These are phyloP conservation scores for Boeremia exigua DNA, from an alignment of 2,329 filamentous ascomycete species.

Conservation along the genomic window DNA sequence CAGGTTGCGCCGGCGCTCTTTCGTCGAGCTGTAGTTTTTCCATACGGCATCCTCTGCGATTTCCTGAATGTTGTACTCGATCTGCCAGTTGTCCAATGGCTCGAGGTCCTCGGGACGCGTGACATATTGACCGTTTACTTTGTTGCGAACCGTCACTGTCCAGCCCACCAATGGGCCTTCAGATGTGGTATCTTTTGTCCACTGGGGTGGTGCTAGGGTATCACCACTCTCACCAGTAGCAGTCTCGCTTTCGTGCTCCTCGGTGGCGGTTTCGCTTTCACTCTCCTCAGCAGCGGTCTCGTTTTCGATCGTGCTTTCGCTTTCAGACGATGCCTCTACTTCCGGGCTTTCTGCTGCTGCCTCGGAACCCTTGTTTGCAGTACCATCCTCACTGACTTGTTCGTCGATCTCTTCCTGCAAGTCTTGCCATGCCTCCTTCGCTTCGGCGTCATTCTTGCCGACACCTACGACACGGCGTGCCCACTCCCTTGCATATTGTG, in stretches of 20 bases:
- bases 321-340: background rate
- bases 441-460: conserved; percentile 34
- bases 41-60: conserved; percentile 29
- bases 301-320: conserved; percentile 2
- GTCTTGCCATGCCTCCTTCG: conserved; percentile 40
- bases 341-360: background rate
- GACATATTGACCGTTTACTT: conserved; percentile 70
- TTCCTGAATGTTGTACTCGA: conserved; percentile 81
- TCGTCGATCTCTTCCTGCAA: conserved; percentile 43
- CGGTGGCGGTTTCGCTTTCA: background rate
- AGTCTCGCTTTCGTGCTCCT: background rate
- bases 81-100: conserved; percentile 64
- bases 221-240: background rate
- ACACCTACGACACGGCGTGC: conserved; percentile 66
- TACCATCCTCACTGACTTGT: conserved; percentile 37
- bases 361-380: conserved; percentile 1
- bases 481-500: conserved; percentile 70
- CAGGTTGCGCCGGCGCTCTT: conserved; percentile 60
- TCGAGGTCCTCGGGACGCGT: conserved; percentile 63
- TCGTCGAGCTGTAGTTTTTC: conserved; percentile 49
- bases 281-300: background rate
- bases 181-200: background rate
- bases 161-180: conserved; percentile 66
- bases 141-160: conserved; percentile 74
- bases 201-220: background rate